A percentile compares a stretch with the other conserved stretches of the same genome.
phyloP scores from a whole-genome alignment of 108 stramenopile species.

The Skeletonema grethae region DNA sequence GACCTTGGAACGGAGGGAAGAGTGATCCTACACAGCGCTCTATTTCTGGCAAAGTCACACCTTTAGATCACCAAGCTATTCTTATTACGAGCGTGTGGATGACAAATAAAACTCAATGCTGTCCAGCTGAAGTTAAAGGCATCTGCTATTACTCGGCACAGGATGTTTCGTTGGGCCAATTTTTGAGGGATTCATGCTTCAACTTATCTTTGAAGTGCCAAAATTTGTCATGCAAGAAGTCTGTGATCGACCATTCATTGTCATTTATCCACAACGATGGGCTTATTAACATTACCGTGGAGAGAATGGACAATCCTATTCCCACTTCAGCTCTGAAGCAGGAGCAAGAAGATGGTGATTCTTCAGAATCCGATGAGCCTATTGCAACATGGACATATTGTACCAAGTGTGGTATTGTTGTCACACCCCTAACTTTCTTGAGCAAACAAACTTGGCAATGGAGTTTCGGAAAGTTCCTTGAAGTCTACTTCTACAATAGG shows the following conservation, averaged over 20 bases:
- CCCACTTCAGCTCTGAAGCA: slow-evolving; percentile 44
- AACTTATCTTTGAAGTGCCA: slow-evolving; percentile 91
- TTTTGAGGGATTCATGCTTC: slow-evolving; percentile 93
- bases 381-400: slow-evolving; percentile 96
- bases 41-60: slow-evolving; percentile 70
- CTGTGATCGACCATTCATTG: slow-evolving; percentile 89
- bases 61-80: slow-evolving; percentile 91
- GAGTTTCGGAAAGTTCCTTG: slow-evolving; percentile 96
- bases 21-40: slow-evolving; percentile 65
- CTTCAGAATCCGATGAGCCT: slow-evolving; percentile 54
- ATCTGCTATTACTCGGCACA: slow-evolving; percentile 93
- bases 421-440: slow-evolving; percentile 82
- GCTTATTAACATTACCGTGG: slow-evolving; percentile 88
- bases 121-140: slow-evolving; percentile 94
- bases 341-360: slow-evolving; percentile 38
- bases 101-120: slow-evolving; percentile 89
- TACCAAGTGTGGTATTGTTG: slow-evolving; percentile 81
- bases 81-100: slow-evolving; percentile 95
- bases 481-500: slow-evolving; percentile 93
- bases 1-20: slow-evolving; percentile 87
- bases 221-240: slow-evolving; percentile 91
- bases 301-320: slow-evolving; percentile 80
- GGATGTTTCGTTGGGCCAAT: slow-evolving; percentile 93
- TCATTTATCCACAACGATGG: slow-evolving; percentile 94
- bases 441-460: slow-evolving; percentile 95